Evolutionary conservation across 129 eudicot genomes (phyloP), one percentile per base, ranked within the genome.

Genomic region (Flaveria sonorensis): DNA sequence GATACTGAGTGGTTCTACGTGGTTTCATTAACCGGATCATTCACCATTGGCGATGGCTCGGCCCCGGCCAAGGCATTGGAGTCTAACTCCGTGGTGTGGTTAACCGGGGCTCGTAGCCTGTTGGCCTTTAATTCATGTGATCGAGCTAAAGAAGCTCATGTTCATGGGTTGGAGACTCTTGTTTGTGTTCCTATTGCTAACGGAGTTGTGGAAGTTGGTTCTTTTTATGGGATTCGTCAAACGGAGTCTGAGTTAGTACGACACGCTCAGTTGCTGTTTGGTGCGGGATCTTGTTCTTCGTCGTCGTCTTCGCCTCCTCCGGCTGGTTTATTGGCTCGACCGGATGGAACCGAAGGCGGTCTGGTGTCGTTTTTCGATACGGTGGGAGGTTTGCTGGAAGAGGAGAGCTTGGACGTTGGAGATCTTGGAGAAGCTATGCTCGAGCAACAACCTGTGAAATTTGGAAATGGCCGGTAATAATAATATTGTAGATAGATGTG

Each of bases 151-250:
- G 93, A 89, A 42, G 97, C 96, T 56, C 87, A 86, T 70, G 64
- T 76, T 70, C 87, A 89, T 69, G 97, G 97, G 13, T 39, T 92
- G 28, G 74, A 86, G 66, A 87, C 97, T 3, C 79, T 89, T 43
- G 88, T 84, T 55, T 89, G 73, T 26, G 52, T 92, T 32, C 93
- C 97, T 0, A 79, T 77, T 1, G 26, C 81, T 9, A 62, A 69
- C 30, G 97, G 97, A 7, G 96, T 92, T 3, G 86, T 92, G 8
- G 97, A 92, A 75, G 72, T 92, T 14, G 97, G 91, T 0, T 92
- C 96, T 0, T 82, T 46, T 62, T 61, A 71, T 45, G 3, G 79
- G 14, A 42, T 73, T 21, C 10, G 72, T 87, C 55, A 52, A 30
- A 85, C 85, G 8, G 84, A 83, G 45, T 86, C 77, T 43, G 39